A percentile compares a stretch with the other conserved stretches of the same genome.
Conservation (phyloP, 495 filamentous ascomycete species). For the Parathielavia appendiculata region DNA sequence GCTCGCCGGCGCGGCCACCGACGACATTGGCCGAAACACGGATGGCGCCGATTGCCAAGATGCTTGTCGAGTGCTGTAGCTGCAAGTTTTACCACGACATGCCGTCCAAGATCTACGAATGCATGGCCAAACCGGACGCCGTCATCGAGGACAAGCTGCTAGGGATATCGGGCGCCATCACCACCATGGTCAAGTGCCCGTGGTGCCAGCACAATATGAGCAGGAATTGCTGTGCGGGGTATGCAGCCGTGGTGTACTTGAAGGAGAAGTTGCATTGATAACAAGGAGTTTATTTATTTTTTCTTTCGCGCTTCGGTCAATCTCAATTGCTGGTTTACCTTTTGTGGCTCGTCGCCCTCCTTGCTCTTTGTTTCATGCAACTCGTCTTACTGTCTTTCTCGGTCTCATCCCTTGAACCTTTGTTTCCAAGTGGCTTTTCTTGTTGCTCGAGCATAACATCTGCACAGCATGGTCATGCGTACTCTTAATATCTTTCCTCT, state of each 20-base stretch:
- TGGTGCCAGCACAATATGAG: conserved; percentile 78
- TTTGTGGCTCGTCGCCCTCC: neutral
- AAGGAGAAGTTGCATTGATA: conserved; percentile 46
- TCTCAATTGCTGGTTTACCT: neutral
- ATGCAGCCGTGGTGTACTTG: conserved; percentile 64
- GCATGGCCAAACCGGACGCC: conserved; percentile 60
- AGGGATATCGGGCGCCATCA: conserved; percentile 49
- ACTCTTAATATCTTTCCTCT: conserved; percentile 9
- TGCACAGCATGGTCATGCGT: neutral
- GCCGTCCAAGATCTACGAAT: conserved; percentile 68
- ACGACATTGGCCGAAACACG: conserved; percentile 10
- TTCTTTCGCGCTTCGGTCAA: neutral
- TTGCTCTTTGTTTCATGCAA: neutral
- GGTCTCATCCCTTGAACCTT: conserved; percentile 1
- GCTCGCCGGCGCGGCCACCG: conserved; percentile 14
- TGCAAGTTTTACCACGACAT: conserved; percentile 81
- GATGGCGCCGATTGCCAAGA: conserved; percentile 55
- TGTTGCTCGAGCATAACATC: conserved; percentile 7
- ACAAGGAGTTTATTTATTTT: neutral
- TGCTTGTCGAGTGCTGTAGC: conserved; percentile 75
- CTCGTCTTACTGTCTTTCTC: neutral
- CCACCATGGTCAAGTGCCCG: conserved; percentile 61
- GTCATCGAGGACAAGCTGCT: conserved; percentile 44
- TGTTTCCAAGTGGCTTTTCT: neutral
- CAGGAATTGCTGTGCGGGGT: conserved; percentile 65